Evolutionary conservation across 352 stramenopile species (phyloP), one percentile per base, ranked within the genome.

Genomic region (Pythium oligandrum): DNA sequence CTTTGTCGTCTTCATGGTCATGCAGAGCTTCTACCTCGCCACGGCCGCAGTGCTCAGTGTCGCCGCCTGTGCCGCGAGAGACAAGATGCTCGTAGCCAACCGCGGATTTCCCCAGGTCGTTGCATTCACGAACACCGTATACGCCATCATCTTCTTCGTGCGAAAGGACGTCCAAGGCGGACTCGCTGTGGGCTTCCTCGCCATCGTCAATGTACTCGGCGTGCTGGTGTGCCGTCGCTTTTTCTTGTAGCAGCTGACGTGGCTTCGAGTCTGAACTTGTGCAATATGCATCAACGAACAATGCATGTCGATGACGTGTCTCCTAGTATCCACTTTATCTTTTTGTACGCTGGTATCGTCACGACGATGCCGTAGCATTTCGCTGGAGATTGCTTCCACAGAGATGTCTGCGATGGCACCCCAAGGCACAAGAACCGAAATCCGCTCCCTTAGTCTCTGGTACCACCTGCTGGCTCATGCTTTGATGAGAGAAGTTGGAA

Each of bases 1-100:
- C 7, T 71, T 71, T 52, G 62, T 74, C 51, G 40, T 40, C 4
- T 74, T 74, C 58, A 74, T 71, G 62, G 40, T 68, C n/a, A 34
- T 68, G 11, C 66, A 74, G 46, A 65, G 68, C 44, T 36, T 40
- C 31, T 57, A 71, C 40, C 61, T 74, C 2, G 62, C 51, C 48
- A 59, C 43, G n/a, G 57, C 45, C 40, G 47, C 68, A 31, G 39
- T 74, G 31, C 45, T 65, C 44, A 51, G 53, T 35, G 47, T 65
- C 59, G 66, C 61, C 52, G 64, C 58, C 6, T 74, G 66, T 34
- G 59, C 55, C 10, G 57, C 53, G 38, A 65, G 64, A 10, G 42
- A 61, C 12, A 57, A 55, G 40, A 53, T 71, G 37, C 53, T 74
- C 12, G 30, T 44, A 4, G 66, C 49, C 36, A 74, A 74, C 44